Conservation (phyloP, 495 filamentous ascomycete genomes). For the Penicillium robsamsonii region DNA sequence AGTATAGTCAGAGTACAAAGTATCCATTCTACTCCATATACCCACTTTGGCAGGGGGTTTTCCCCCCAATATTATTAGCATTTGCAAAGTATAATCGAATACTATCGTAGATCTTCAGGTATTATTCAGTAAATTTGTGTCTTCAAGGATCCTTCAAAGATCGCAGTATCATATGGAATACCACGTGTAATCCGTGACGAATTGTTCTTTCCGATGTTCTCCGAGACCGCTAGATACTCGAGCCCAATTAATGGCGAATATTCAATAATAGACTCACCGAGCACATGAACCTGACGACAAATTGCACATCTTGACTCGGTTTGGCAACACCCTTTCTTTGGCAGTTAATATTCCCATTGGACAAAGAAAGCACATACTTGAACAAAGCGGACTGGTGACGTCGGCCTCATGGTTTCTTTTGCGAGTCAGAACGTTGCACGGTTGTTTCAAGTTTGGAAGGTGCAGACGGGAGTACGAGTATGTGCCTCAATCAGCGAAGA, state of each 20-base stretch:
- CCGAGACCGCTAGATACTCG: neutral
- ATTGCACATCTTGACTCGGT: constrained; percentile 11
- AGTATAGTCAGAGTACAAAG: neutral
- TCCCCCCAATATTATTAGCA: neutral
- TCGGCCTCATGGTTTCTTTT: neutral
- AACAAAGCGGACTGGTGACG: neutral
- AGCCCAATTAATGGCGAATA: neutral
- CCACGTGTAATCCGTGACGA: neutral
- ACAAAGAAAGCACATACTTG: neutral
- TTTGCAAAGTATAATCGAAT: neutral
- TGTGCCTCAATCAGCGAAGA: neutral
- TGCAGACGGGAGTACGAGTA: neutral
- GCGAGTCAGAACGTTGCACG: constrained; percentile 3
- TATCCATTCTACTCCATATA: neutral
- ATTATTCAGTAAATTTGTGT: neutral
- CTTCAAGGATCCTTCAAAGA: neutral
- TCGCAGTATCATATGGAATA: neutral
- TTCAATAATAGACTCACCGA: neutral
- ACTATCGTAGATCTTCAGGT: constrained; percentile 8
- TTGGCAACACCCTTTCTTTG: constrained; percentile 1
- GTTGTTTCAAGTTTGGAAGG: neutral
- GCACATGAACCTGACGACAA: constrained; percentile 2
- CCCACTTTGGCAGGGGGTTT: neutral
- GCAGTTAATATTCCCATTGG: neutral
- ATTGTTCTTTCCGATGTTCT: neutral